Evolutionary conservation across 176 grass and related monocot species (phyloP).

Genomic region (Rhynchospora tenuis): DNA sequence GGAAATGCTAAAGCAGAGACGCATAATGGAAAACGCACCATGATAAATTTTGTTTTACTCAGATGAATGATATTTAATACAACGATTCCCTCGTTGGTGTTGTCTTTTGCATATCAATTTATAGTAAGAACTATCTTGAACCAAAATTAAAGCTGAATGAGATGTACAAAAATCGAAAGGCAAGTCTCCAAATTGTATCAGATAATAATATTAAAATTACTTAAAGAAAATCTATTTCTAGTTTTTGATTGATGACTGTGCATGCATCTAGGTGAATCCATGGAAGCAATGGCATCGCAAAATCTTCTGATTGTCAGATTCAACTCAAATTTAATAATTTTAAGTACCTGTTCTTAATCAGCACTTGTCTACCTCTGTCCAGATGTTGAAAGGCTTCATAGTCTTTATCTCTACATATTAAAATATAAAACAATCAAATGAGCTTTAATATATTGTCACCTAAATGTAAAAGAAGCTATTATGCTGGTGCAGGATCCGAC

Average conservation of each 20-base stretch:
- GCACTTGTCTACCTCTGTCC: constrained; percentile 44
- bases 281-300: too few species aligned
- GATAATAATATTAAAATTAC: too few species aligned
- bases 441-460: not conserved
- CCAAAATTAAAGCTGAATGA: not conserved
- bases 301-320: too few species aligned
- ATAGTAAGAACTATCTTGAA: not conserved
- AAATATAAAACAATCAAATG: not conserved
- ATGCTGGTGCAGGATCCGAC: too few species aligned
- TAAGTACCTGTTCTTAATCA: not conserved
- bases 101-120: not conserved
- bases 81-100: not conserved
- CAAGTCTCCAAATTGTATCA: too few species aligned
- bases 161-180: too few species aligned
- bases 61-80: not conserved
- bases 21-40: not conserved
- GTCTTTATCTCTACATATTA: constrained; percentile 62
- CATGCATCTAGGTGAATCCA: too few species aligned
- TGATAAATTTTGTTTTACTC: not conserved
- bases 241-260: too few species aligned
- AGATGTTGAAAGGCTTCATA: constrained; percentile 43
- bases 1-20: not conserved
- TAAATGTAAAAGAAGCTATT: not conserved
- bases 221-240: too few species aligned
- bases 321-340: too few species aligned